Conservation (phyloP, 306 rosid species). For the Citrullus colocynthis region DNA sequence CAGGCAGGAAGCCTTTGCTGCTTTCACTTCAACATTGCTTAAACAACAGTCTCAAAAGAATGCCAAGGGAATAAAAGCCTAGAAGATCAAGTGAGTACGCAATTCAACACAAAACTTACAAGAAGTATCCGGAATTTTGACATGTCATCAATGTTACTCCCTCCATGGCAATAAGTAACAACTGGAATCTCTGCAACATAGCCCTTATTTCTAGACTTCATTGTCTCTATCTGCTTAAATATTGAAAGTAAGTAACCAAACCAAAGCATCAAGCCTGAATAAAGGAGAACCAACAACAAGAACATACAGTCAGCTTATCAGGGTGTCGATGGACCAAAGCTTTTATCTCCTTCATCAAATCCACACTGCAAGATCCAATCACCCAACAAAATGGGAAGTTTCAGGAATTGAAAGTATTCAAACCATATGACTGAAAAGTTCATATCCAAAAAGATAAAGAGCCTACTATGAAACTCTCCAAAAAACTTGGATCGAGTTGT, state of each 20-base stretch:
- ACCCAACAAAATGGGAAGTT: slow-evolving; percentile 9
- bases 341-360: slow-evolving; percentile 65
- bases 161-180: slow-evolving; percentile 58
- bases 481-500: not conserved
- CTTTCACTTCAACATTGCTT: not conserved
- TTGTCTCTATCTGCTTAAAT: slow-evolving; percentile 48
- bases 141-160: slow-evolving; percentile 32
- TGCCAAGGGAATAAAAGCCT: not conserved
- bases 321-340: slow-evolving; percentile 80
- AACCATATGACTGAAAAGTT: not conserved
- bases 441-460: not conserved
- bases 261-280: slow-evolving; percentile 10
- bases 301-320: slow-evolving; percentile 57
- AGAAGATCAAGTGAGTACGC: not conserved
- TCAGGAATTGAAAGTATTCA: not conserved
- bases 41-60: not conserved
- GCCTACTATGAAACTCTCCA: not conserved
- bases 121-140: slow-evolving; percentile 79
- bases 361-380: slow-evolving; percentile 41
- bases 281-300: slow-evolving; percentile 2
- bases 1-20: not conserved
- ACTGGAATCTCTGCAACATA: slow-evolving; percentile 57
- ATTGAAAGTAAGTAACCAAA: slow-evolving; percentile 3
- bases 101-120: slow-evolving; percentile 38
- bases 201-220: slow-evolving; percentile 58